A percentile compares a stretch with the other conserved stretches of the same genome.
Evolutionary conservation across 305 asterid genomes (phyloP).

Genomic region (Ilex paraguariensis): DNA sequence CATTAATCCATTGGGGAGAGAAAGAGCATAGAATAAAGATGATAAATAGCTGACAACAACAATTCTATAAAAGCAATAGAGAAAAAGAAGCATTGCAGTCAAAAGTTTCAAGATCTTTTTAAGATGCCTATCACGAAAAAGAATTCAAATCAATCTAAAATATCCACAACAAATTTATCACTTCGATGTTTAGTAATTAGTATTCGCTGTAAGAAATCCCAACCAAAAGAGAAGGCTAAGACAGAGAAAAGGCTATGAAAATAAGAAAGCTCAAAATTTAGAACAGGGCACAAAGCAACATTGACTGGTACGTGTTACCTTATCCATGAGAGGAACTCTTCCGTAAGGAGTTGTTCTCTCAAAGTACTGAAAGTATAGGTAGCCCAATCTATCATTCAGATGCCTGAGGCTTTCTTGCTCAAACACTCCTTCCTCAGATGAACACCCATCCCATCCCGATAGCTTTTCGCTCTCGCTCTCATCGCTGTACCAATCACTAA

Average conservation of each 20-base stretch:
- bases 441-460: constrained; percentile 93
- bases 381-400: constrained; percentile 75
- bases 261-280: too few species aligned
- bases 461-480: constrained; percentile 91
- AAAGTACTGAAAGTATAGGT: constrained; percentile 75
- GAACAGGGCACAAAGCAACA: neutral
- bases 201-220: neutral
- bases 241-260: neutral
- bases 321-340: constrained; percentile 85
- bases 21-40: constrained; percentile 20
- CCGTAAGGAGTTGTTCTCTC: constrained; percentile 90
- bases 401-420: constrained; percentile 68
- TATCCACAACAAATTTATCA: constrained; percentile 12
- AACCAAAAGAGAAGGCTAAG: neutral
- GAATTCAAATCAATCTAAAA: constrained; percentile 11
- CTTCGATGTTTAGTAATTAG: too few species aligned
- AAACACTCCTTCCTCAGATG: constrained; percentile 78
- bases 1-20: constrained; percentile 5
- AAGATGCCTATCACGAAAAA: constrained; percentile 24
- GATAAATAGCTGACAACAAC: constrained; percentile 12
- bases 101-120: constrained; percentile 26
- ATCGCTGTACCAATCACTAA: constrained; percentile 82
- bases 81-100: constrained; percentile 21
- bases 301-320: constrained; percentile 33
- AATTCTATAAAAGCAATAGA: constrained; percentile 16